Evolutionary conservation across 2,329 filamentous ascomycete species (phyloP).

Genomic region (Aureobasidium uvarum): DNA sequence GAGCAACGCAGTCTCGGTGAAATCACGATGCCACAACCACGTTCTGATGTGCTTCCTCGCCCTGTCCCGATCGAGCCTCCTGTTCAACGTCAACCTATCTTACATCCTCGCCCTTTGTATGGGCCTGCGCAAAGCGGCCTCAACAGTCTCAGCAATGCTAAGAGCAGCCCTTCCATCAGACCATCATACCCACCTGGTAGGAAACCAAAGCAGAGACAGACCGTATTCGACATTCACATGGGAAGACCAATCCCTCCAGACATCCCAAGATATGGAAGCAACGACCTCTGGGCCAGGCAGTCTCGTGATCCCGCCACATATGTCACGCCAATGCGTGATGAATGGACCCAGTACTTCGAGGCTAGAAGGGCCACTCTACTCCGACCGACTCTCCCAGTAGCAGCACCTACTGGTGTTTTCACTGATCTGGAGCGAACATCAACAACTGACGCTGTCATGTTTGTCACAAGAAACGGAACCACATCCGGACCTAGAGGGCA

Average conservation of each 20-base stretch:
- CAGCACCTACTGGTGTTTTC: slow-evolving; percentile 1
- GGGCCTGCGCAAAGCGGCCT: not conserved
- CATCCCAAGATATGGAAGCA: not conserved
- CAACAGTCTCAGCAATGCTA: not conserved
- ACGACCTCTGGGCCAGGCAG: slow-evolving; percentile 19
- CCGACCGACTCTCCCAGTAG: not conserved
- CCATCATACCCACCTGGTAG: not conserved
- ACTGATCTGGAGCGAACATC: not conserved
- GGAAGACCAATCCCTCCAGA: slow-evolving; percentile 12
- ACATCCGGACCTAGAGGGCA: not conserved
- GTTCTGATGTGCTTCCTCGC: not conserved
- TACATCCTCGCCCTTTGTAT: not conserved
- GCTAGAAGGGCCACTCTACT: not conserved
- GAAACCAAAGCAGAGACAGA: slow-evolving; percentile 9
- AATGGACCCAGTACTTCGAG: not conserved
- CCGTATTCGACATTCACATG: not conserved
- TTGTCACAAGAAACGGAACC: not conserved
- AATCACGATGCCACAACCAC: not conserved
- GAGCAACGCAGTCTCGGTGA: not conserved
- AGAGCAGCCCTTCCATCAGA: not conserved
- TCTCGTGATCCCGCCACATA: not conserved
- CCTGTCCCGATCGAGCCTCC: not conserved
- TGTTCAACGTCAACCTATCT: not conserved
- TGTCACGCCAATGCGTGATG: not conserved
- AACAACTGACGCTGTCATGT: not conserved